These are phyloP conservation scores for Triglochin maritima DNA, from an alignment of 106 monocot genomes.

Conservation along the genomic window DNA sequence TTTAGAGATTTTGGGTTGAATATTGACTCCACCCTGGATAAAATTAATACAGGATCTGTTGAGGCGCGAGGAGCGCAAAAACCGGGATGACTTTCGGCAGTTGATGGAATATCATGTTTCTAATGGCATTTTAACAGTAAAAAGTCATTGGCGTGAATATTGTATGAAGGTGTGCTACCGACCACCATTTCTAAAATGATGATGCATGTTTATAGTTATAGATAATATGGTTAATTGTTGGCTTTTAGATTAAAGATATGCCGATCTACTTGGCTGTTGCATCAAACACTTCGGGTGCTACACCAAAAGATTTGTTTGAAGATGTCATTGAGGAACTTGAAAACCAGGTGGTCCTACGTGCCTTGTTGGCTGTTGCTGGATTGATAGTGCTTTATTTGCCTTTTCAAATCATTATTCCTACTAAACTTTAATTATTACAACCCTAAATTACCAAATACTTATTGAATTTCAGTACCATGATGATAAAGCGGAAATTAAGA, in stretches of 20 bases:
- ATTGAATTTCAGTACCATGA: constrained; percentile 66
- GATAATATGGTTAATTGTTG: not conserved
- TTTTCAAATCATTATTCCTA: not conserved
- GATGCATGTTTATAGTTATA: not conserved
- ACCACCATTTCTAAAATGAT: not conserved
- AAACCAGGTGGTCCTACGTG: constrained; percentile 45
- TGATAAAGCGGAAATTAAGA: constrained; percentile 68
- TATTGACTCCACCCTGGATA: not conserved
- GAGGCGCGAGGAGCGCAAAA: constrained; percentile 70
- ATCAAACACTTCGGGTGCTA: constrained; percentile 86
- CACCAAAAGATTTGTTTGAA: constrained; percentile 95
- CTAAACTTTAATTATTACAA: too few relatives aligned
- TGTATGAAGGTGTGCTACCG: constrained; percentile 57
- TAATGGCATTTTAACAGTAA: constrained; percentile 72
- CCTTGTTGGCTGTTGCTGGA: not conserved
- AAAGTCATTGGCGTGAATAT: constrained; percentile 94
- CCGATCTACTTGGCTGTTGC: constrained; percentile 57
- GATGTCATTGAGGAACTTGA: constrained; percentile 90
- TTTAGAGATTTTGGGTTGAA: too few relatives aligned
- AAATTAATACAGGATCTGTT: constrained; percentile 49
- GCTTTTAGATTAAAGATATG: constrained; percentile 60
- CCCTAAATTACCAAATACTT: not conserved
- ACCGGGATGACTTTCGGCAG: constrained; percentile 88
- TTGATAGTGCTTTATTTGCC: not conserved
- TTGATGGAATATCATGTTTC: constrained; percentile 83